phyloP scores from a whole-genome alignment of 1,139 yeast genomes.

The Saccharomyces hybrid region DNA sequence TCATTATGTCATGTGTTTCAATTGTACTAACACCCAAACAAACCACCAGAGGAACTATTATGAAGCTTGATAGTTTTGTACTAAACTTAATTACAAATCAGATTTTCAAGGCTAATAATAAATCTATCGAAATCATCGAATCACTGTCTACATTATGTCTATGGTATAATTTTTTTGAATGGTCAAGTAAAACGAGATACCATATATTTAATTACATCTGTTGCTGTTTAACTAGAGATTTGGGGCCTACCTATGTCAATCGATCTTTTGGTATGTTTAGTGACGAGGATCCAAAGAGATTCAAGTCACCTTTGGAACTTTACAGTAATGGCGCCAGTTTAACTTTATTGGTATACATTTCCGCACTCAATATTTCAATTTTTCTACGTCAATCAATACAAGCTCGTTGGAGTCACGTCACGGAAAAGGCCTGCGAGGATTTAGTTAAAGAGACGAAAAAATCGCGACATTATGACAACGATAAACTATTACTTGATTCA shows the following conservation, averaged over 20 bases:
- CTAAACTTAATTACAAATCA: slow-evolving; percentile 53
- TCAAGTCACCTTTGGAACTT: slow-evolving; percentile 15
- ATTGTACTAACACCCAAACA: slow-evolving; percentile 35
- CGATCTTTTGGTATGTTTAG: slow-evolving; percentile 21
- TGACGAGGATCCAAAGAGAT: slow-evolving; percentile 14
- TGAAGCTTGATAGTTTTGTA: slow-evolving; percentile 51
- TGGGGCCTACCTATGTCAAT: slow-evolving; percentile 49
- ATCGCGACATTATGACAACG: slow-evolving; percentile 17
- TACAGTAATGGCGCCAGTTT: slow-evolving; percentile 21
- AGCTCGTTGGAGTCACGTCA: slow-evolving; percentile 22
- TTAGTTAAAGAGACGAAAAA: slow-evolving; percentile 14
- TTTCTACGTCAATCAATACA: slow-evolving; percentile 33
- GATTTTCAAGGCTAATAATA: slow-evolving; percentile 63
- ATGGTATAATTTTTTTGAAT: slow-evolving; percentile 83
- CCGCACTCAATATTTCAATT: slow-evolving; percentile 31
- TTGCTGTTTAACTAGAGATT: slow-evolving; percentile 64
- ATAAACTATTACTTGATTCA: slow-evolving; percentile 27
- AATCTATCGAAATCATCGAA: slow-evolving; percentile 61
- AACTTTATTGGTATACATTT: slow-evolving; percentile 34
- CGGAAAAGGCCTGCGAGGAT: slow-evolving; percentile 16
- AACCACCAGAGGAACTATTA: slow-evolving; percentile 33
- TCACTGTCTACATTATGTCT: slow-evolving; percentile 52
- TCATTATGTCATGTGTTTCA: slow-evolving; percentile 59
- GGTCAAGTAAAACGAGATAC: slow-evolving; percentile 69
- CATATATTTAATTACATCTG: slow-evolving; percentile 62